Percentiles rank a stretch among this genome's conserved stretches.
Conservation (phyloP, 1,284 basidiomycete genomes). For the Sporisorium sorghi region DNA sequence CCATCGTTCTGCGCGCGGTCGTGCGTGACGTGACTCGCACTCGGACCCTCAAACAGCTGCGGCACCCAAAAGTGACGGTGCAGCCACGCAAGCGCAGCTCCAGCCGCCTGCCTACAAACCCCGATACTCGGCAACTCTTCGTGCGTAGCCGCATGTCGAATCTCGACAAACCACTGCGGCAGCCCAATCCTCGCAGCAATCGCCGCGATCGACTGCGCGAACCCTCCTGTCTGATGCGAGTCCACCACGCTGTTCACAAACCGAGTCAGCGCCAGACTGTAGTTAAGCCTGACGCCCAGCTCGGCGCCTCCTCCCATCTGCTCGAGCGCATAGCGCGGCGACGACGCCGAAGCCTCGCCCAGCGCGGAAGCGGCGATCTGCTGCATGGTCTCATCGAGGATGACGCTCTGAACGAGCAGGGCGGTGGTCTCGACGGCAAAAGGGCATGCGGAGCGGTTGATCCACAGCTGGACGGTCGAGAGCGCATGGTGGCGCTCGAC, state of each 20-base stretch:
- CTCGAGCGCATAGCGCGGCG: conserved; percentile 33
- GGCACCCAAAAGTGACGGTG: conserved; percentile 57
- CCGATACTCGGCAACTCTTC: conserved; percentile 90
- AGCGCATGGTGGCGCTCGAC: conserved; percentile 32
- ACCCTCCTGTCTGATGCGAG: conserved; percentile 82
- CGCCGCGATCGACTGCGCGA: conserved; percentile 85
- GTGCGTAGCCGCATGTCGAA: conserved; percentile 94
- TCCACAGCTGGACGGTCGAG: conserved; percentile 58
- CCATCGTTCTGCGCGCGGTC: neutral
- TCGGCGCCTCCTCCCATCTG: conserved; percentile 45
- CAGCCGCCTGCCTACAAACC: conserved; percentile 80
- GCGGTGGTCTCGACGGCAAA: conserved; percentile 66
- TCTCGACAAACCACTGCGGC: conserved; percentile 89
- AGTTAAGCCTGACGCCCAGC: conserved; percentile 48
- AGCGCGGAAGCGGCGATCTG: conserved; percentile 18
- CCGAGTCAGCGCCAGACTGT: conserved; percentile 62
- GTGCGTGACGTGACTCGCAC: conserved; percentile 3
- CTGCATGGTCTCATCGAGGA: conserved; percentile 56
- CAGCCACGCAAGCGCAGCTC: conserved; percentile 66
- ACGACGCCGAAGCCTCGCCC: neutral
- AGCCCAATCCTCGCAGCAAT: conserved; percentile 87
- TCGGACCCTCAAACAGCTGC: conserved; percentile 34
- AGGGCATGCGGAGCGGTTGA: conserved; percentile 63
- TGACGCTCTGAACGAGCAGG: conserved; percentile 52
- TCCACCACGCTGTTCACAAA: conserved; percentile 89